Evolutionary conservation across 805 yeast genomes (phyloP).

Genomic region (Lipomyces chichibuensis): DNA sequence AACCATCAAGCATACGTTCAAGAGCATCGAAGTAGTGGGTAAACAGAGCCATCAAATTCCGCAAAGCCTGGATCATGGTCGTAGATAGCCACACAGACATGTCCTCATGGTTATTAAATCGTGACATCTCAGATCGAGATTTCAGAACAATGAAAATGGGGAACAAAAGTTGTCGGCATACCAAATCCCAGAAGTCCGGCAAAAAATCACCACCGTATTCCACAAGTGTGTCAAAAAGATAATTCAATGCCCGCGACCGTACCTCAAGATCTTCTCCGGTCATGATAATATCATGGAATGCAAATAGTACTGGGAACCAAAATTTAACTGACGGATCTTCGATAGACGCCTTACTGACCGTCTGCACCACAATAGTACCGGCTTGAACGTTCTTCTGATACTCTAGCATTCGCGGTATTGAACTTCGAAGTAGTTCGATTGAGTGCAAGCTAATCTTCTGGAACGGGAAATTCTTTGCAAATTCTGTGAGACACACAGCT

Average conservation of each 20-base stretch:
- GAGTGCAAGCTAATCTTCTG: slow-evolving; percentile 83
- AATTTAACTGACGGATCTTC: slow-evolving; percentile 47
- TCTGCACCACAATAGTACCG: slow-evolving; percentile 20
- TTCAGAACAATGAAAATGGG: slow-evolving; percentile 86
- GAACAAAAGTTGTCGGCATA: slow-evolving; percentile 77
- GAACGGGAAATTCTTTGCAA: slow-evolving; percentile 80
- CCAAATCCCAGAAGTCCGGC: slow-evolving; percentile 75
- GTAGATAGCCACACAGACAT: slow-evolving; percentile 95
- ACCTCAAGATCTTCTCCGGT: slow-evolving; percentile 93
- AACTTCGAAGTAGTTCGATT: slow-evolving; percentile 67
- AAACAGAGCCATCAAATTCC: slow-evolving; percentile 82
- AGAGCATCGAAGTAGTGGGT: slow-evolving; percentile 79
- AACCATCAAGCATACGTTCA: slow-evolving; percentile 74
- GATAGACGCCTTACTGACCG: slow-evolving; percentile 28
- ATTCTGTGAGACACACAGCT: slow-evolving; percentile 73
- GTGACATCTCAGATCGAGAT: slow-evolving; percentile 71
- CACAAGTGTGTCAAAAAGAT: slow-evolving; percentile 77
- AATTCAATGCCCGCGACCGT: slow-evolving; percentile 81
- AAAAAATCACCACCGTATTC: slow-evolving; percentile 79
- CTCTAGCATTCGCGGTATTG: slow-evolving; percentile 63
- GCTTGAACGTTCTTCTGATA: slow-evolving; percentile 28
- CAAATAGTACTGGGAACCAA: slow-evolving; percentile 86
- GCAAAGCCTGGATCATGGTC: slow-evolving; percentile 90
- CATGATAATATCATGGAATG: slow-evolving; percentile 88
- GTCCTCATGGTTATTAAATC: slow-evolving; percentile 74